These are phyloP conservation scores for Nicotiana otophora DNA, from an alignment of 257 asterid genomes.

Conservation along the genomic window DNA sequence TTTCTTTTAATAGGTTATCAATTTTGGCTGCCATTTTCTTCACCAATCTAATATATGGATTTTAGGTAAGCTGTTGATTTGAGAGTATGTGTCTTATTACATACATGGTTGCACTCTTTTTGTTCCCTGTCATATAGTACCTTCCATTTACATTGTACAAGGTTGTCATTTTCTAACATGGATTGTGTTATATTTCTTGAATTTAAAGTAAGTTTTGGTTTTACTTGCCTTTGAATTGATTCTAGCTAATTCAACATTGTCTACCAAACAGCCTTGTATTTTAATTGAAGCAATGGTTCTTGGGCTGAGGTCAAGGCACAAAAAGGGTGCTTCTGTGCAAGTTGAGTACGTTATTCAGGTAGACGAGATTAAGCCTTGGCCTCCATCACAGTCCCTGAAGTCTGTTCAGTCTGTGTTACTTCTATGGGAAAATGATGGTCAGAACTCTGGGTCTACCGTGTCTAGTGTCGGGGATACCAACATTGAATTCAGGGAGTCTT, in stretches of 20 bases:
- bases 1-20: too few species aligned
- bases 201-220: conserved; percentile 3
- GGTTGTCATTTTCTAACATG: background rate
- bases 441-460: conserved; percentile 53
- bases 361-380: conserved; percentile 79
- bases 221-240: conserved; percentile 14
- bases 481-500: conserved; percentile 59
- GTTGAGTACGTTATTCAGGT: conserved; percentile 50
- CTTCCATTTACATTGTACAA: background rate
- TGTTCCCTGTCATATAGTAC: background rate
- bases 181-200: background rate
- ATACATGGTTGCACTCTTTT: background rate
- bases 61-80: background rate
- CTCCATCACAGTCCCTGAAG: conserved; percentile 61
- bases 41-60: background rate
- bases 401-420: conserved; percentile 69
- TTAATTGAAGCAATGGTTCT: conserved; percentile 66
- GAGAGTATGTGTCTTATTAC: background rate
- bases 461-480: conserved; percentile 54
- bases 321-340: conserved; percentile 44
- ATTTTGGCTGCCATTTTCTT: background rate
- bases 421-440: conserved; percentile 63
- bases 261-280: conserved; percentile 6
- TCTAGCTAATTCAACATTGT: conserved; percentile 22
- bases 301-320: conserved; percentile 56